phyloP scores from a whole-genome alignment of 2,329 filamentous ascomycete genomes.

The Pseudocercospora eumusae region DNA sequence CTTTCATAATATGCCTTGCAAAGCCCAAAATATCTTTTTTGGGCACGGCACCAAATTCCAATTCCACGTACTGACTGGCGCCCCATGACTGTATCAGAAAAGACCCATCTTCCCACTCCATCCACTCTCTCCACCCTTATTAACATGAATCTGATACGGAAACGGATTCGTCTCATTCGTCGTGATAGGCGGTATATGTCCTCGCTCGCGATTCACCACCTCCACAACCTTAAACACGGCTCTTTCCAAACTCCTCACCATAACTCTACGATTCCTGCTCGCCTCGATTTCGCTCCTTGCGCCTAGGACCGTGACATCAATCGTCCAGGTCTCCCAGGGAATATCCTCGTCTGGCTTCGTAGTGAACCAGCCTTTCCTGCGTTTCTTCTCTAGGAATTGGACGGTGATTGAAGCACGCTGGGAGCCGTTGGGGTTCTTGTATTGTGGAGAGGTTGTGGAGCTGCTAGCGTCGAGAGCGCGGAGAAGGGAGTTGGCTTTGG shows the following conservation, averaged over 20 bases:
- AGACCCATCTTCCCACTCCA: constrained; percentile 27
- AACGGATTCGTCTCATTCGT: constrained; percentile 91
- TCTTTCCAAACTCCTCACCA: constrained; percentile 85
- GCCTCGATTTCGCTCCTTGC: constrained; percentile 85
- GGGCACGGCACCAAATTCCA: too few species aligned
- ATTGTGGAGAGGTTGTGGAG: constrained; percentile 35
- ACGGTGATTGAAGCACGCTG: constrained; percentile 76
- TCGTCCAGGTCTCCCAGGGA: constrained; percentile 94
- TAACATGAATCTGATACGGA: constrained; percentile 88
- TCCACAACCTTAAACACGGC: constrained; percentile 87
- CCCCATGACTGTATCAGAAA: too few species aligned
- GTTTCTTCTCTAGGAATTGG: constrained; percentile 92
- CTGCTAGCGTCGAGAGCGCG: constrained; percentile 63
- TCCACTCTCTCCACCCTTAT: constrained; percentile 60
- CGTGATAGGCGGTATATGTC: constrained; percentile 95
- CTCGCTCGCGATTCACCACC: constrained; percentile 83
- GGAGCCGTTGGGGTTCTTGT: constrained; percentile 34
- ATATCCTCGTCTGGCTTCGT: constrained; percentile 84
- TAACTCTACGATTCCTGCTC: constrained; percentile 82
- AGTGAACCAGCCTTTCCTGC: constrained; percentile 77
- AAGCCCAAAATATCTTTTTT: too few species aligned
- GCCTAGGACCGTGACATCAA: constrained; percentile 90
- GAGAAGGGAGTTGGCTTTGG: constrained; percentile 75
- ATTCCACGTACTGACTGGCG: too few species aligned
- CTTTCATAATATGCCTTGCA: too few species aligned